A percentile compares a stretch with the other conserved stretches of the same genome.
Evolutionary conservation across 179 eudicot genomes (phyloP).

Genomic region (Silene coronaria): DNA sequence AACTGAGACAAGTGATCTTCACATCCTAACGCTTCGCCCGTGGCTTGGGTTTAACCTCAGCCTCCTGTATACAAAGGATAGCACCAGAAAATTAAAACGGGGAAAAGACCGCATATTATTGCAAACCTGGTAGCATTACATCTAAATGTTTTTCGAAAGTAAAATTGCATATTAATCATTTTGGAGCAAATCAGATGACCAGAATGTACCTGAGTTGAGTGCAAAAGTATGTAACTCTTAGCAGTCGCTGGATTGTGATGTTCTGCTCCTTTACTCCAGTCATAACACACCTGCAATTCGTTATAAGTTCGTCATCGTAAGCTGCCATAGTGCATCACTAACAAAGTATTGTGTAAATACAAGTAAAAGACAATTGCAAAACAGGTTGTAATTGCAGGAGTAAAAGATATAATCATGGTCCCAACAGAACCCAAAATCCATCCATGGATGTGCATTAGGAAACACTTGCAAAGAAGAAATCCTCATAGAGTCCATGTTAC

Average conservation of each 20-base stretch:
- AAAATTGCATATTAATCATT: not conserved
- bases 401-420: no score
- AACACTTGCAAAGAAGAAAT: no score
- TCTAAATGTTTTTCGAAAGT: not conserved
- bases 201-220: slow-evolving; percentile 53
- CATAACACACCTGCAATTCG: slow-evolving; percentile 62
- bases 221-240: slow-evolving; percentile 55
- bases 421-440: no score
- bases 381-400: no score
- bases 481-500: no score
- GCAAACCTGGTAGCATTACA: not conserved
- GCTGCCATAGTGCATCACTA: not conserved
- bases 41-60: slow-evolving; percentile 36
- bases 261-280: slow-evolving; percentile 97
- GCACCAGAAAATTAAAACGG: not conserved
- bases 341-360: not conserved
- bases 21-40: slow-evolving; percentile 26
- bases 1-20: not conserved
- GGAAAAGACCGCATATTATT: not conserved
- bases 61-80: slow-evolving; percentile 22
- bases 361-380: no score
- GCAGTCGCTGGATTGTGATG: slow-evolving; percentile 75
- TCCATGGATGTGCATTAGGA: no score
- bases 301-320: not conserved
- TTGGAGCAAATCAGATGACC: not conserved